phyloP scores from a whole-genome alignment of 148 eudicot genomes.

The Rhododendron mucronatum region DNA sequence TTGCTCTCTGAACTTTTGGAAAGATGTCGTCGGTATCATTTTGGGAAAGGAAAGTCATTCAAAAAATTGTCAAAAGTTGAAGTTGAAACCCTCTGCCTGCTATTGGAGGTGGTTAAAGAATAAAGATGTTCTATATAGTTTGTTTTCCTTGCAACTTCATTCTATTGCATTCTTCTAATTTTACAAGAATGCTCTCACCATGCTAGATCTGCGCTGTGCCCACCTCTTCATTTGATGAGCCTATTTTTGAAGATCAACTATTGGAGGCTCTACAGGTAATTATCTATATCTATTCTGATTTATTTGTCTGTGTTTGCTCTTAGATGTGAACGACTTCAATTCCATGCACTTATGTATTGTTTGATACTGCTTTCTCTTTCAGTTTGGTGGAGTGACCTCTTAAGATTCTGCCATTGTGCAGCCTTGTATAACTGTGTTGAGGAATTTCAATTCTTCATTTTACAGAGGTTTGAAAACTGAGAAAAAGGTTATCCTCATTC shows the following conservation, averaged over 20 bases:
- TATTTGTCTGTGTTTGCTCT: not conserved
- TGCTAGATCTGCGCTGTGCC: conserved; percentile 43
- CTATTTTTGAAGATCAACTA: conserved; percentile 35
- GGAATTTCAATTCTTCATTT: conserved; percentile 38
- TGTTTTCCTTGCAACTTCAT: not conserved
- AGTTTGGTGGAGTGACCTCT: conserved; percentile 32
- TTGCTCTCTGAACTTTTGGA: conserved; percentile 55
- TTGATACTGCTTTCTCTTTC: conserved; percentile 5
- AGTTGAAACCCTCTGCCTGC: conserved; percentile 38
- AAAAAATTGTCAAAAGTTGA: not conserved
- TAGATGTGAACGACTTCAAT: not conserved
- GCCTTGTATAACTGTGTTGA: conserved; percentile 67
- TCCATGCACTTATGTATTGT: not conserved
- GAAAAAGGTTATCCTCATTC: conserved; percentile 40
- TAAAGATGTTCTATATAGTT: not conserved
- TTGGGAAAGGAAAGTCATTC: conserved; percentile 24
- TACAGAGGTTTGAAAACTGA: conserved; percentile 46
- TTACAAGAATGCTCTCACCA: not conserved
- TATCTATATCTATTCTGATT: not conserved
- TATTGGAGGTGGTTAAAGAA: conserved; percentile 50
- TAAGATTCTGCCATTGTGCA: conserved; percentile 49
- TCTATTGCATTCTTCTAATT: not conserved
- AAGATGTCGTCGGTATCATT: conserved; percentile 40
- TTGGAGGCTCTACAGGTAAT: conserved; percentile 53
- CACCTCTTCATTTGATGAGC: conserved; percentile 29